Evolutionary conservation across 1,139 yeast genomes (phyloP), one percentile per base, ranked within the genome.

Genomic region (Taphrina wiesneri): DNA sequence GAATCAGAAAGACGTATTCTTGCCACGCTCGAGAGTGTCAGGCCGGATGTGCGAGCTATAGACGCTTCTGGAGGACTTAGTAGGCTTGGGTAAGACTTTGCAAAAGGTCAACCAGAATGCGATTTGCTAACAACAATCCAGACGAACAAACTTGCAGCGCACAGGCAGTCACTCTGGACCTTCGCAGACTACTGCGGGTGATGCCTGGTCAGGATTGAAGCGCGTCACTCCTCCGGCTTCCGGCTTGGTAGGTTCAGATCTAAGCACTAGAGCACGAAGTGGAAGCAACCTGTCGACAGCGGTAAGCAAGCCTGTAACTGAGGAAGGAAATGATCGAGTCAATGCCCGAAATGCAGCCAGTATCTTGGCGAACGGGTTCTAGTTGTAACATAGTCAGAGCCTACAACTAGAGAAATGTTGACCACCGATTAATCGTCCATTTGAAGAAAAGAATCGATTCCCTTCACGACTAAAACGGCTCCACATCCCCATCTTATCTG

Each of bases 1-100:
- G 96, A 90, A 69, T 89, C 87, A 70, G 97, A 92, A 76, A 83
- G 99, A 53, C 87, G 89, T 71, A 85, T 90, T 54, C 80, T 93
- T 67, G 83, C 86, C 68, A 82, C 87, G 45, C 81, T 96, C 78
- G 97, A 90, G 73, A 84, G 84, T 67, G 85, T 89, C 34, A 80
- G 96, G 43, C 75, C 83, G 25, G 96, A 88, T 73, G 85, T 90
- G 49, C 79, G 97, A 71, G 82, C 87, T 47, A 89, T 87, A 45
- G 96, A 92, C 78, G 82, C 85, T 66, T 79, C 83, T 68, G 91
- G 98, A 61, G 95, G 98, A 0, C 82, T 93, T 43, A 84, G 96
- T 26, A 79, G 97, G 68, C 79, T 93, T 45, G 96, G 96, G 34
- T 79, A 97, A 65, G 95, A 87, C 6, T 15, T 39, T n/a, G 2